A percentile compares a stretch with the other conserved stretches of the same genome.
phyloP scores from a whole-genome alignment of 768 basidiomycete genomes.

The Xanthoconium purpureum region DNA sequence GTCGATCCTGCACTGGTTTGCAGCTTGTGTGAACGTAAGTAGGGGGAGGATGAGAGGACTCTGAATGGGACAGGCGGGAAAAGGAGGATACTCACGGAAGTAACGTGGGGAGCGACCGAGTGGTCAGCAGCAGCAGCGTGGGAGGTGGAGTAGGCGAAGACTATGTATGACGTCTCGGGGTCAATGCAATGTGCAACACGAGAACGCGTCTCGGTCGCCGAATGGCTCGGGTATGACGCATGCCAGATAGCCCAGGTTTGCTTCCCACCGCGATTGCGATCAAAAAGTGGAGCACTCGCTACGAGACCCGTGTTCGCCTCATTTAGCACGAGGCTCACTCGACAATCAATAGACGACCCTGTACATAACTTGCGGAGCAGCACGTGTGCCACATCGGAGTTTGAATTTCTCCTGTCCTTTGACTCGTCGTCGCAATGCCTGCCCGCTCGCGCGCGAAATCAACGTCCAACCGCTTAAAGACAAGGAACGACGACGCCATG shows the following conservation, averaged over 20 bases:
- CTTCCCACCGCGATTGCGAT: neutral
- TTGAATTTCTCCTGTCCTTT: slow-evolving; percentile 30
- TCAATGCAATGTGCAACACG: slow-evolving; percentile 17
- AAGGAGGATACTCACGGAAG: slow-evolving; percentile 14
- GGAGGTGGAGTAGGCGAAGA: slow-evolving; percentile 13
- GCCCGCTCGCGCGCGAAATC: slow-evolving; percentile 47
- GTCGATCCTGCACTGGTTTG: slow-evolving; percentile 19
- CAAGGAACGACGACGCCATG: slow-evolving; percentile 16
- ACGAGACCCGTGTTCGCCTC: slow-evolving; percentile 2
- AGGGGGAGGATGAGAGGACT: neutral
- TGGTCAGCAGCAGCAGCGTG: slow-evolving; percentile 6
- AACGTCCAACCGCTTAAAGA: slow-evolving; percentile 4
- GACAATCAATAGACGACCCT: too few relatives aligned
- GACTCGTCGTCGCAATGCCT: slow-evolving; percentile 35
- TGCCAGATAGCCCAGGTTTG: neutral
- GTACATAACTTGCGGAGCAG: too few relatives aligned
- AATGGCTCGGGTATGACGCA: neutral
- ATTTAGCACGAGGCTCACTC: slow-evolving; percentile 13
- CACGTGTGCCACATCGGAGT: slow-evolving; percentile 33
- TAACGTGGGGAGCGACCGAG: slow-evolving; percentile 16
- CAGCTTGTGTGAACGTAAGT: neutral
- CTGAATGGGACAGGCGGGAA: neutral
- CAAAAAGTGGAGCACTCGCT: slow-evolving; percentile 1
- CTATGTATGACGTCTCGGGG: slow-evolving; percentile 16
- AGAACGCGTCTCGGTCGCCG: slow-evolving; percentile 6